A percentile compares a stretch with the other conserved stretches of the same genome.
These are phyloP conservation scores for Neocallimastix lanati DNA, from an alignment of 192 early-diverging fungal species.

Conservation along the genomic window DNA sequence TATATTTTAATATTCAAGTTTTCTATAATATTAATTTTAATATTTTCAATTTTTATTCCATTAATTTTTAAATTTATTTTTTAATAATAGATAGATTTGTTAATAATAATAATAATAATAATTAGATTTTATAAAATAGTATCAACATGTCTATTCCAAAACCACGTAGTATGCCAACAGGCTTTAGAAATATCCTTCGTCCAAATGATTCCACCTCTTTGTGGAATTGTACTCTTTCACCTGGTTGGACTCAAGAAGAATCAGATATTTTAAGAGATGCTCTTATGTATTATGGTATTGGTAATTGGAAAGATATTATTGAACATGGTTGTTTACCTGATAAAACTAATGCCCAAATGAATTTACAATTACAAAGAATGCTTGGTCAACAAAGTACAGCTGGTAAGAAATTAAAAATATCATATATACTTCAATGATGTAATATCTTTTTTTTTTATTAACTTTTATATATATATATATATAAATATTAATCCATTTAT, in stretches of 20 bases:
- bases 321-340: slow-evolving; percentile 73
- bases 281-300: slow-evolving; percentile 74
- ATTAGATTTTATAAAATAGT: too few relatives aligned
- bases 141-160: slow-evolving; percentile 10
- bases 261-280: slow-evolving; percentile 65
- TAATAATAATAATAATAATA: too few relatives aligned
- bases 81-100: too few relatives aligned
- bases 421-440: neutral
- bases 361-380: slow-evolving; percentile 83
- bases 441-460: slow-evolving; percentile 2
- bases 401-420: slow-evolving; percentile 17
- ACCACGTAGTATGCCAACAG: slow-evolving; percentile 75
- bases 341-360: slow-evolving; percentile 95
- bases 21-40: too few relatives aligned
- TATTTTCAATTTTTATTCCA: too few relatives aligned
- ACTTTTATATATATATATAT: neutral
- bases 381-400: slow-evolving; percentile 90
- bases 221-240: slow-evolving; percentile 87
- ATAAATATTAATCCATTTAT: too few relatives aligned
- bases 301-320: slow-evolving; percentile 93
- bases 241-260: slow-evolving; percentile 77
- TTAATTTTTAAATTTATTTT: too few relatives aligned
- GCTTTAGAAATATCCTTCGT: slow-evolving; percentile 73
- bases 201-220: slow-evolving; percentile 86
- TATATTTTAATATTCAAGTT: too few relatives aligned